Evolutionary conservation across 2,329 filamentous ascomycete species (phyloP).

Genomic region (Beauveria australis): DNA sequence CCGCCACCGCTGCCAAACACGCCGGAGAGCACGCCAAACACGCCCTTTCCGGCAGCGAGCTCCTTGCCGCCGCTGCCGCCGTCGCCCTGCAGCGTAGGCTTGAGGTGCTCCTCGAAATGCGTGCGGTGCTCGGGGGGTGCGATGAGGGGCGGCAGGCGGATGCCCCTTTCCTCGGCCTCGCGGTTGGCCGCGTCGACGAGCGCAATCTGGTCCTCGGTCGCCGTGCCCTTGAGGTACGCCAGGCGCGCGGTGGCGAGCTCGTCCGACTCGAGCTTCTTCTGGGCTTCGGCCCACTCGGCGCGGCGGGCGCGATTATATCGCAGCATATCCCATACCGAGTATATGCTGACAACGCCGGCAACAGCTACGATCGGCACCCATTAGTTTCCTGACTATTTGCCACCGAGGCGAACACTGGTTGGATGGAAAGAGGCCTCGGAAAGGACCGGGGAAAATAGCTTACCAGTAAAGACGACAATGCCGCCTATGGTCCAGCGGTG

Average conservation of each 20-base stretch:
- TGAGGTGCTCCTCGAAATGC: conserved; percentile 27
- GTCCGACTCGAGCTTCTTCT: conserved; percentile 45
- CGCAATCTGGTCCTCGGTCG: conserved; percentile 45
- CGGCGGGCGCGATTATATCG: conserved; percentile 52
- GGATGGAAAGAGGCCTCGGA: neutral
- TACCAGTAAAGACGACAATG: conserved; percentile 50
- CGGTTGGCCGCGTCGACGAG: conserved; percentile 50
- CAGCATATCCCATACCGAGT: conserved; percentile 55
- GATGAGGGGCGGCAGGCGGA: conserved; percentile 44
- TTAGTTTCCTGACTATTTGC: neutral
- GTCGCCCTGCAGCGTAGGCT: conserved; percentile 22
- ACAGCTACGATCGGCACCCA: conserved; percentile 32
- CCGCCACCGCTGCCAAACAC: conserved; percentile 19
- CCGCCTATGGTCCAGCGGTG: conserved; percentile 48
- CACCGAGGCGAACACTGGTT: neutral
- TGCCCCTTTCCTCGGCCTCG: conserved; percentile 35
- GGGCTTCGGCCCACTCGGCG: conserved; percentile 48
- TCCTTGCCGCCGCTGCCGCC: conserved; percentile 16
- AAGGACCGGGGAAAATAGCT: conserved; percentile 8
- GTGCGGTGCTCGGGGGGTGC: conserved; percentile 33
- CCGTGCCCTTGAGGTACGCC: conserved; percentile 51
- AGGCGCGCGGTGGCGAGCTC: conserved; percentile 48
- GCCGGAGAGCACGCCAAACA: conserved; percentile 27
- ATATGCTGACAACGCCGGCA: conserved; percentile 47
- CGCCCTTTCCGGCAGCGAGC: conserved; percentile 24